phyloP scores from a whole-genome alignment of 768 basidiomycete genomes.

The Cystofilobasidium bisporidii region DNA sequence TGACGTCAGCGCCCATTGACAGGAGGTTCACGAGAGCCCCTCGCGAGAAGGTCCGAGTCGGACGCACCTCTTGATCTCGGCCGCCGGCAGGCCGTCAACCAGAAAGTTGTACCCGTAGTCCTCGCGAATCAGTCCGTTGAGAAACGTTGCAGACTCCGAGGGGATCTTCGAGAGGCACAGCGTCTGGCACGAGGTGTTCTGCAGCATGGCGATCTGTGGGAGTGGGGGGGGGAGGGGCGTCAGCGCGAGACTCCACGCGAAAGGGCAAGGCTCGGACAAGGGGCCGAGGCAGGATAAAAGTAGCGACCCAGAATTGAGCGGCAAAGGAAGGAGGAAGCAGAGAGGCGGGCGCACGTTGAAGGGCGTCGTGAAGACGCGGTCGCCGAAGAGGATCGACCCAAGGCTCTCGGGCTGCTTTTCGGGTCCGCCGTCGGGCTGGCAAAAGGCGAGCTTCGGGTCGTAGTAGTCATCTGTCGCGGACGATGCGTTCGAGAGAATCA shows the following conservation, averaged over 20 bases:
- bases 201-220: slow-evolving; percentile 65
- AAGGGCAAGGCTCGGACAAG: too few species aligned
- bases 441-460: slow-evolving; percentile 74
- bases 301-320: not conserved
- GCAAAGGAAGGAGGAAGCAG: not conserved
- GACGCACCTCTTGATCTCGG: slow-evolving; percentile 88
- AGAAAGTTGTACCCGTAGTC: slow-evolving; percentile 93
- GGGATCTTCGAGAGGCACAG: slow-evolving; percentile 60
- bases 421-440: slow-evolving; percentile 60
- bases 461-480: slow-evolving; percentile 74
- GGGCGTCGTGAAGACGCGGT: slow-evolving; percentile 82
- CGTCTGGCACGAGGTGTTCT: slow-evolving; percentile 60
- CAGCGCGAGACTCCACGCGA: too few species aligned
- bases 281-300: too few species aligned
- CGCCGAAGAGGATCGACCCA: slow-evolving; percentile 92
- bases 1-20: too few species aligned
- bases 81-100: slow-evolving; percentile 83
- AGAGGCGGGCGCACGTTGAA: slow-evolving; percentile 57
- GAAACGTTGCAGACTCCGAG: slow-evolving; percentile 68
- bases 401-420: slow-evolving; percentile 59
- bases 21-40: too few species aligned
- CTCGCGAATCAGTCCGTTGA: slow-evolving; percentile 75
- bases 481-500: too few species aligned
- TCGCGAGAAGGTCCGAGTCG: too few species aligned
- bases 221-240: not conserved